Conservation (phyloP, 108 stramenopile species). For the Cyclotella kingstonii region DNA sequence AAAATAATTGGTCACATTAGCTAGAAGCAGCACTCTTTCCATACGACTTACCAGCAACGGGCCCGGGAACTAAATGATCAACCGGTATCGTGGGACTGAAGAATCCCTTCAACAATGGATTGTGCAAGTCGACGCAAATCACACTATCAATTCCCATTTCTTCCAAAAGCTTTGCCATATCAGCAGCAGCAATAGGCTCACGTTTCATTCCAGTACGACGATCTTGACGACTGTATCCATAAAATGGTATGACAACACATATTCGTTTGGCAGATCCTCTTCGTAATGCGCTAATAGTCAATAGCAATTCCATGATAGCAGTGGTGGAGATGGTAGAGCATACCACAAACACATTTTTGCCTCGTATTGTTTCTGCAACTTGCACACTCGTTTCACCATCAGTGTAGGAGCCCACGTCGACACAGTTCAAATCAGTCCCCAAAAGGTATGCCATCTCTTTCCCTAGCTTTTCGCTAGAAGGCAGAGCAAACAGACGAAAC, state of each 20-base stretch:
- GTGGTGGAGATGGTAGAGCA: conserved; percentile 66
- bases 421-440: conserved; percentile 53
- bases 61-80: conserved; percentile 82
- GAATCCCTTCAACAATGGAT: conserved; percentile 63
- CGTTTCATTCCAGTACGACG: conserved; percentile 47
- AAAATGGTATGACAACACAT: conserved; percentile 88
- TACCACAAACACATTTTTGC: conserved; percentile 80
- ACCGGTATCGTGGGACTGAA: conserved; percentile 72
- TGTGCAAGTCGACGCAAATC: conserved; percentile 85
- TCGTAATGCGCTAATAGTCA: conserved; percentile 69
- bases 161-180: conserved; percentile 79
- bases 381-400: conserved; percentile 83
- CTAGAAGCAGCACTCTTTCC: too few relatives aligned
- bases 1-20: too few relatives aligned
- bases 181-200: conserved; percentile 84
- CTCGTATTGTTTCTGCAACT: conserved; percentile 64
- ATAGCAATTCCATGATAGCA: conserved; percentile 75
- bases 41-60: too few relatives aligned
- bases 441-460: conserved; percentile 78
- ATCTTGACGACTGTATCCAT: conserved; percentile 85
- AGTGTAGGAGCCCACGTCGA: conserved; percentile 66
- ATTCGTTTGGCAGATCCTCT: conserved; percentile 78
- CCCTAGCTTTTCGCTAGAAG: conserved; percentile 61
- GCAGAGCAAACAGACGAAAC: conserved; percentile 75
- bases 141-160: conserved; percentile 87